Evolutionary conservation across 352 stramenopile genomes (phyloP).

Genomic region (Globisporangium canariense): DNA sequence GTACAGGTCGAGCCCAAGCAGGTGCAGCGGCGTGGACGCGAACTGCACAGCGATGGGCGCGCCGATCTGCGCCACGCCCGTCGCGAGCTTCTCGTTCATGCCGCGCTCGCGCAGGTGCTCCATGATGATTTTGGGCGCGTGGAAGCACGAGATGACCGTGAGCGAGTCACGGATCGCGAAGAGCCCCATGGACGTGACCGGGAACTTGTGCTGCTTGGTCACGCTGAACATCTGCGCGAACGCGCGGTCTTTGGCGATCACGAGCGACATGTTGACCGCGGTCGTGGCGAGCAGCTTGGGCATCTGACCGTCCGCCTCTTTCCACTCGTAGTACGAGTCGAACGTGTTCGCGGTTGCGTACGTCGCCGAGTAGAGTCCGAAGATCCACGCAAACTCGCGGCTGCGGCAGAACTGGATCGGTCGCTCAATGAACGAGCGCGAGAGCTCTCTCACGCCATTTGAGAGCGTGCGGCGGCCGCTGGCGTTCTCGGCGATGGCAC

Average conservation of each 20-base stretch:
- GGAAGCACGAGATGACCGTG: conserved; percentile 86
- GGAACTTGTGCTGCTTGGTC: conserved; percentile 69
- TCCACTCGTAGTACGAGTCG: conserved; percentile 83
- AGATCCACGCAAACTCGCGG: conserved; percentile 87
- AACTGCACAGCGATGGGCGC: conserved; percentile 83
- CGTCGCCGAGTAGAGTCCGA: conserved; percentile 85
- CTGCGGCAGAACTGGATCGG: conserved; percentile 77
- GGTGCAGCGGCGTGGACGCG: conserved; percentile 87
- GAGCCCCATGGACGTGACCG: conserved; percentile 69
- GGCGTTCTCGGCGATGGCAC: conserved; percentile 87
- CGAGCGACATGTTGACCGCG: conserved; percentile 87
- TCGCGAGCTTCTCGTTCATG: conserved; percentile 46
- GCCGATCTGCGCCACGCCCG: conserved; percentile 71
- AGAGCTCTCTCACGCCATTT: conserved; percentile 68
- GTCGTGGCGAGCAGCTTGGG: conserved; percentile 87
- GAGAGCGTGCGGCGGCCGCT: conserved; percentile 59
- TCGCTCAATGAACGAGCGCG: conserved; percentile 49
- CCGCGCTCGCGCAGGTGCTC: conserved; percentile 48
- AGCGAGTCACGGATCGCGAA: conserved; percentile 86
- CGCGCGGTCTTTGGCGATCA: conserved; percentile 86
- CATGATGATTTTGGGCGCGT: conserved; percentile 70
- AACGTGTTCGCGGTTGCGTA: conserved; percentile 84
- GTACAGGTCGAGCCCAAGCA: conserved; percentile 88
- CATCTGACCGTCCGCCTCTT: conserved; percentile 65
- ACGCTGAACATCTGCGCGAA: conserved; percentile 90